Base-by-base conservation (phyloP, 345 rosid species). In the Triadica sebifera region DNA sequence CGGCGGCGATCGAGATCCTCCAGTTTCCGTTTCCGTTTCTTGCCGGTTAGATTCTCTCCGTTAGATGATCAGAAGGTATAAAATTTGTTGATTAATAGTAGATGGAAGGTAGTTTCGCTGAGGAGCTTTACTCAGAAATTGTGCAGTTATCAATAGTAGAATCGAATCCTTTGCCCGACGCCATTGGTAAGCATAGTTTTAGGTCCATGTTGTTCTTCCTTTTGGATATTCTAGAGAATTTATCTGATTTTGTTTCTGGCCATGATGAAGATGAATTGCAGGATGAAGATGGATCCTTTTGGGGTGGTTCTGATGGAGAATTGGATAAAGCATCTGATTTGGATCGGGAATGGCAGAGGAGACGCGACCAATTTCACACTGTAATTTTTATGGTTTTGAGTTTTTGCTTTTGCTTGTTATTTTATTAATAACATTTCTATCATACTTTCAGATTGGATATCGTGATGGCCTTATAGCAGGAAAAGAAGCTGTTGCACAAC, bases 401-500 rank as follows among this genome's bases (percentile, higher is more conserved):
- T 60, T 70, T 34, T 70, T 20, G 2, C 34, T 16, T 39, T 45
- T 24, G 22, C 10, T 49, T 12, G 20, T 20, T 47, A 12, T 60
- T 29, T 60, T 10, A n/a, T 1, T 29, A 16, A 29, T 37, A 20
- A 22, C 46, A 63, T 55, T 46, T 45, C 63, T 65, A 8, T 24
- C 41, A 49, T 67, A 37, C 65, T 71, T 65, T 57, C 75, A 92
- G 97, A 65, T 84, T 15, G 97, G 98, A 73, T 94, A 90, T 76
- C 92, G 94, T 25, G 97, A 91, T 46, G 97, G 98, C 62, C 76
- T 92, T 52, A 68, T 80, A 37, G 96, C 94, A 0, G 97, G 96
- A 68, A 87, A 89, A 82, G 92, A 93, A 74, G 89, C 88, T 53
- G 81, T 86, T 78, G 86, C 94, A 5, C 96, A 93, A 49, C 86